These are phyloP conservation scores for Ganoderma leucocontextum DNA, from an alignment of 1,284 basidiomycete species.

Conservation along the genomic window DNA sequence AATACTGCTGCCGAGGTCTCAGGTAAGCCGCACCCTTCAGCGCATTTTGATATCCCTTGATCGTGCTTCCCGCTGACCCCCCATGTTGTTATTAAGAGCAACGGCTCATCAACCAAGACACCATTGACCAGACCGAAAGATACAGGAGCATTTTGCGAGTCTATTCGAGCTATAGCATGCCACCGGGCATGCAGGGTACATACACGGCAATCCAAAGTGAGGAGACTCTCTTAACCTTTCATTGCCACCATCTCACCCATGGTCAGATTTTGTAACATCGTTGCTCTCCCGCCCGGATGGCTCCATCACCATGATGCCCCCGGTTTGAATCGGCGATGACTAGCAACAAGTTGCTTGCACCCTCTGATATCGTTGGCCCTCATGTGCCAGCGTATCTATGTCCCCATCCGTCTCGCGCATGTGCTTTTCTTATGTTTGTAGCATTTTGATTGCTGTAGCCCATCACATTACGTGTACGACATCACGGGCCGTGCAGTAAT, in stretches of 20 bases:
- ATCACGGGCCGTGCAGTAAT: no score
- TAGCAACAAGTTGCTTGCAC: no score
- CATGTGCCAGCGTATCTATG: no score
- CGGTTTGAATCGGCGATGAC: neutral
- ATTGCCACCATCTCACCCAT: neutral
- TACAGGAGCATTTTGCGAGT: neutral
- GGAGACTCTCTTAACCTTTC: neutral
- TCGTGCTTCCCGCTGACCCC: neutral
- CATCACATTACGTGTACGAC: no score
- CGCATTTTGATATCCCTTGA: neutral
- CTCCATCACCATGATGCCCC: neutral
- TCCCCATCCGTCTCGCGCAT: no score
- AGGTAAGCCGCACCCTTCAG: neutral
- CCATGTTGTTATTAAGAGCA: neutral
- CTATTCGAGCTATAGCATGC: neutral
- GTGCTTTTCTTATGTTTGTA: no score
- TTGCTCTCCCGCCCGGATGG: neutral
- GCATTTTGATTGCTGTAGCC: no score
- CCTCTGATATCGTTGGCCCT: no score
- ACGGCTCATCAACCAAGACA: neutral
- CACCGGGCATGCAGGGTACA: constrained; percentile 15
- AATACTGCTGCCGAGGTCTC: neutral
- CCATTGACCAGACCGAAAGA: neutral
- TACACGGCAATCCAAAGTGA: neutral
- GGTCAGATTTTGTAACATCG: neutral